A percentile compares a stretch with the other conserved stretches of the same genome.
Evolutionary conservation across 768 basidiomycete genomes (phyloP).

Genomic region (Lepiota brunneoincarnata): DNA sequence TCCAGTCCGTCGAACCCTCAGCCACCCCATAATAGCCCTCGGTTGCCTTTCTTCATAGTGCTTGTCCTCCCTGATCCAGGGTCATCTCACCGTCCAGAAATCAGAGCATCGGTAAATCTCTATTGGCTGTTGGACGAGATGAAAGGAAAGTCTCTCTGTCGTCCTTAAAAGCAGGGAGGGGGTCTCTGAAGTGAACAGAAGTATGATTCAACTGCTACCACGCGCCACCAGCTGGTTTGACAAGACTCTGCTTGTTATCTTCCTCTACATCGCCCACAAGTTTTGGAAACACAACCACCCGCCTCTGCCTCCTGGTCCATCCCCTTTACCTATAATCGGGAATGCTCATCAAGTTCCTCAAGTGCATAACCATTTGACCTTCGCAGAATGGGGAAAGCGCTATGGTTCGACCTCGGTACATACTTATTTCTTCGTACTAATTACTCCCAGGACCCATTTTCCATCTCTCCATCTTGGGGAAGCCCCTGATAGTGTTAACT

Average conservation of each 20-base stretch:
- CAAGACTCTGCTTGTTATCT: not conserved
- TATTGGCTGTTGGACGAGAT: not conserved
- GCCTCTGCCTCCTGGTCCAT: slow-evolving; percentile 5
- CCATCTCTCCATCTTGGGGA: slow-evolving; percentile 2
- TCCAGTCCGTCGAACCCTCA: not conserved
- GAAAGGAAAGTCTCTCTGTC: not conserved
- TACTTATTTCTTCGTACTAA: not conserved
- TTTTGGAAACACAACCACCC: slow-evolving; percentile 1
- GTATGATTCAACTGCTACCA: not conserved
- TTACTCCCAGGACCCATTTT: not conserved
- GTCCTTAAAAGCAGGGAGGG: not conserved
- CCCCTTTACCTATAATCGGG: slow-evolving; percentile 4
- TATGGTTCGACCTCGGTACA: not conserved
- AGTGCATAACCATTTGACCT: not conserved
- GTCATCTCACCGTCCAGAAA: not conserved
- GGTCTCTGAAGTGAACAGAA: not conserved
- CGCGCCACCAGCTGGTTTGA: not conserved
- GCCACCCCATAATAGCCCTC: not conserved
- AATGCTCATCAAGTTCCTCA: slow-evolving; percentile 6
- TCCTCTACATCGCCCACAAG: not conserved
- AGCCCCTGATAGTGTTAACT: slow-evolving; percentile 18
- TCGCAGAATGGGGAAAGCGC: slow-evolving; percentile 3
- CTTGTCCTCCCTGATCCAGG: not conserved
- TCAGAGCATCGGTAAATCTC: slow-evolving; percentile 1
- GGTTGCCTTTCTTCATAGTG: not conserved